Conservation (phyloP, 805 yeast genomes). For the Cephaloascus albidus region DNA sequence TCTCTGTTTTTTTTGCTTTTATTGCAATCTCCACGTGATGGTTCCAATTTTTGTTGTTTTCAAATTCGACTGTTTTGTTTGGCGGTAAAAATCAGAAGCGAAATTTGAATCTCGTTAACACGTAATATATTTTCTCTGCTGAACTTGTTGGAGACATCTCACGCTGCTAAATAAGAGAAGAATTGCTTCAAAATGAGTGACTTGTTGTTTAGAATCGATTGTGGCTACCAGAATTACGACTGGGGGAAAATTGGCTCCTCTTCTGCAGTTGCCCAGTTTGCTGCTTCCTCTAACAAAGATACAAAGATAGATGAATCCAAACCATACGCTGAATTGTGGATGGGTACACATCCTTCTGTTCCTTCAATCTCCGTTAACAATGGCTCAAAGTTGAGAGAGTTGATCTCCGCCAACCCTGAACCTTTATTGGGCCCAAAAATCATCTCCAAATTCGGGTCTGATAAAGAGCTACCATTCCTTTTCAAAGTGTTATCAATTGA, state of each 20-base stretch:
- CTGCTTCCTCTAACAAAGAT: constrained; percentile 55
- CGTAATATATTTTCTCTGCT: too few relatives aligned
- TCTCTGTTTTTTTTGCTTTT: too few relatives aligned
- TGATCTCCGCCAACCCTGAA: constrained; percentile 52
- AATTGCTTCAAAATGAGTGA: neutral
- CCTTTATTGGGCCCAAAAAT: constrained; percentile 50
- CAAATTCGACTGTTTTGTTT: too few relatives aligned
- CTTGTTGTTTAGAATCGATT: constrained; percentile 27
- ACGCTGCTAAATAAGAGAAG: neutral
- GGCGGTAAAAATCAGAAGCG: too few relatives aligned
- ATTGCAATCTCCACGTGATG: too few relatives aligned
- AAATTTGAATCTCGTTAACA: too few relatives aligned
- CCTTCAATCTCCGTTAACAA: constrained; percentile 58
- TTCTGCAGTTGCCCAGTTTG: constrained; percentile 87
- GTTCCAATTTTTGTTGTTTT: too few relatives aligned
- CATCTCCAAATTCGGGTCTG: constrained; percentile 55
- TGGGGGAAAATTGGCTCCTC: constrained; percentile 82
- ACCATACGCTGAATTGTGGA: constrained; percentile 98
- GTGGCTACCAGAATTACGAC: constrained; percentile 72
- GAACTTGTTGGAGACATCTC: neutral
- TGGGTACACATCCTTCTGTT: constrained; percentile 95
- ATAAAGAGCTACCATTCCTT: constrained; percentile 75
- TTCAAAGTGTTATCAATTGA: constrained; percentile 91
- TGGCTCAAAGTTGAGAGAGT: constrained; percentile 55
- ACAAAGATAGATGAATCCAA: constrained; percentile 57